These are phyloP conservation scores for Acer saccharum DNA, from an alignment of 345 rosid genomes.

Conservation along the genomic window DNA sequence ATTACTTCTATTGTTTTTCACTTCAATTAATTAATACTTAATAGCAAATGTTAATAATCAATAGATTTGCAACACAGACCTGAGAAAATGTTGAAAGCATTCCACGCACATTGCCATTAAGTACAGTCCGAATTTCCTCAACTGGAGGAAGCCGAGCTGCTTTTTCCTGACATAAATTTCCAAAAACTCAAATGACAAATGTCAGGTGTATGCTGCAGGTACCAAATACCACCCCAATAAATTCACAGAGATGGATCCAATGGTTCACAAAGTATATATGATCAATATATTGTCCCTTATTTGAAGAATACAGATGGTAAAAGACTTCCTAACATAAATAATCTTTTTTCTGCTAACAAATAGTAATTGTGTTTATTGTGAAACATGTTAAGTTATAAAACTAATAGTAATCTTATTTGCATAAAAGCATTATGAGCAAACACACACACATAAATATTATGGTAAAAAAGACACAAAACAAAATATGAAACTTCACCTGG, in stretches of 20 bases:
- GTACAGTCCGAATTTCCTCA: conserved; percentile 78
- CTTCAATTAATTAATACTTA: background rate
- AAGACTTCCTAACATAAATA: background rate
- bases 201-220: background rate
- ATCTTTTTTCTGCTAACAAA: background rate
- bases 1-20: background rate
- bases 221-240: background rate
- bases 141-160: conserved; percentile 81
- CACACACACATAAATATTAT: background rate
- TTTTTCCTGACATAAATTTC: conserved; percentile 53
- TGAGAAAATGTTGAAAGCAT: conserved; percentile 85
- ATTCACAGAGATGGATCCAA: background rate
- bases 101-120: conserved; percentile 59
- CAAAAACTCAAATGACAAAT: background rate
- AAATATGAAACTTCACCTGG: conserved; percentile 47
- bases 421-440: background rate
- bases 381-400: background rate
- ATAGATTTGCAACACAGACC: conserved; percentile 39
- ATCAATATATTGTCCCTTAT: background rate
- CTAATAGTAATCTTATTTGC: background rate
- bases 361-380: background rate
- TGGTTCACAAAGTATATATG: background rate
- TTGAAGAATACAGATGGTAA: background rate
- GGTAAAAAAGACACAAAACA: background rate
- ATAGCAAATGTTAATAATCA: background rate